These are phyloP conservation scores for Tylopilus sp. DNA, from an alignment of 1,284 basidiomycete genomes.

Conservation along the genomic window DNA sequence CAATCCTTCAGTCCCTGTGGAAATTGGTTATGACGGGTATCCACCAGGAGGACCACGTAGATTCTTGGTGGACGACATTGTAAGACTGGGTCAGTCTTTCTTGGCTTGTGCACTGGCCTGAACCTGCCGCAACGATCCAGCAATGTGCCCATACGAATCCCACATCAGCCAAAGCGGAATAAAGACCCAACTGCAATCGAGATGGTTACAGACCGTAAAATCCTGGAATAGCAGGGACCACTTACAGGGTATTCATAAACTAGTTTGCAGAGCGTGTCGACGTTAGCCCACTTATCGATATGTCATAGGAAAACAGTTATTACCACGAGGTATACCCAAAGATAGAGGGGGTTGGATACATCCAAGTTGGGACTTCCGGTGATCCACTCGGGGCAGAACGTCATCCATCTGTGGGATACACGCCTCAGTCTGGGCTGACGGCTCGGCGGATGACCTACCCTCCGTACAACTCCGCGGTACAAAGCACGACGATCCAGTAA, in stretches of 20 bases:
- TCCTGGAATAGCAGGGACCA: conserved; percentile 9
- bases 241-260: conserved; percentile 77
- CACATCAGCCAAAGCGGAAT: conserved; percentile 71
- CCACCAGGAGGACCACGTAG: too few species aligned
- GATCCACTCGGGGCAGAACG: conserved; percentile 80
- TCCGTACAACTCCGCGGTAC: conserved; percentile 73
- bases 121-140: conserved; percentile 47
- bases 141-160: conserved; percentile 69
- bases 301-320: conserved; percentile 20
- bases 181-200: conserved; percentile 61
- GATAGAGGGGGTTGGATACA: conserved; percentile 57
- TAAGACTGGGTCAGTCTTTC: conserved; percentile 27
- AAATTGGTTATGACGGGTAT: too few species aligned
- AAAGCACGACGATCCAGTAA: conserved; percentile 75
- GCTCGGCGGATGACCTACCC: conserved; percentile 43
- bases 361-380: conserved; percentile 67
- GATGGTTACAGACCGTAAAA: conserved; percentile 13
- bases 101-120: conserved; percentile 40
- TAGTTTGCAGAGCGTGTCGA: conserved; percentile 24
- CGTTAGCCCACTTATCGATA: conserved; percentile 3
- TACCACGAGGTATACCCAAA: conserved; percentile 54
- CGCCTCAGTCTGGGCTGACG: neutral
- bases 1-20: too few species aligned
- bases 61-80: too few species aligned
- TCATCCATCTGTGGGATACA: conserved; percentile 61